phyloP scores from a whole-genome alignment of 2,329 filamentous ascomycete genomes.

The Claviceps monticola region DNA sequence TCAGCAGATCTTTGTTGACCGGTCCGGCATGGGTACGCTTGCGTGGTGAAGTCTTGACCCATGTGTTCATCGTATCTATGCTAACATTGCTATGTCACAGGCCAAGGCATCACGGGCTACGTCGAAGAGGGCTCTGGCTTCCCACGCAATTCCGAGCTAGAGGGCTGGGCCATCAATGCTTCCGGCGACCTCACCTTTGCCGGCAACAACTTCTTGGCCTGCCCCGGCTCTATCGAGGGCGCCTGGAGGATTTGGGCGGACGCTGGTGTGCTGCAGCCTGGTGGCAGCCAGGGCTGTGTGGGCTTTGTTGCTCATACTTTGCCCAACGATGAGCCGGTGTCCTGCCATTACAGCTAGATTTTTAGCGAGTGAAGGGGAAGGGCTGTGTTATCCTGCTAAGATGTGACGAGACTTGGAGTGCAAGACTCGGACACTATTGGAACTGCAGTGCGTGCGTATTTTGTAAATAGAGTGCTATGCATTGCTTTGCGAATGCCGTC shows the following conservation, averaged over 20 bases:
- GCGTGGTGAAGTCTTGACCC: background rate
- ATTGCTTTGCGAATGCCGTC: too few relatives aligned
- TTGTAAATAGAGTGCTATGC: too few relatives aligned
- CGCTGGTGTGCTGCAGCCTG: background rate
- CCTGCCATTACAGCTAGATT: conserved; percentile 1
- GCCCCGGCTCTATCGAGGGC: conserved; percentile 30
- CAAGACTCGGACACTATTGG: too few relatives aligned
- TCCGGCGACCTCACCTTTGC: conserved; percentile 31
- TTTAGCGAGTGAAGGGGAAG: background rate
- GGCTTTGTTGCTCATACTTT: background rate
- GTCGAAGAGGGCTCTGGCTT: conserved; percentile 27
- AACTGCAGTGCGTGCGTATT: too few relatives aligned
- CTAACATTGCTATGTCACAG: conserved; percentile 14
- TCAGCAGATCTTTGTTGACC: conserved; percentile 40
- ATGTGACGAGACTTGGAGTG: too few relatives aligned
- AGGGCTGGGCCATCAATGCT: conserved; percentile 31
- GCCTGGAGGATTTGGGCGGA: conserved; percentile 27
- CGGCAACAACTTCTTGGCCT: conserved; percentile 33
- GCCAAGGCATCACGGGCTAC: conserved; percentile 40
- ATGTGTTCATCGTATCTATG: background rate
- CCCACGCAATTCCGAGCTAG: conserved; percentile 29
- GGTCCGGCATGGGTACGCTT: conserved; percentile 41
- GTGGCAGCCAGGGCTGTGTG: conserved; percentile 1
- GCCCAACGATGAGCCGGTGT: background rate
- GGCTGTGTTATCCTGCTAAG: too few relatives aligned